Evolutionary conservation across 805 yeast genomes (phyloP).

Genomic region (Candida michaelii): DNA sequence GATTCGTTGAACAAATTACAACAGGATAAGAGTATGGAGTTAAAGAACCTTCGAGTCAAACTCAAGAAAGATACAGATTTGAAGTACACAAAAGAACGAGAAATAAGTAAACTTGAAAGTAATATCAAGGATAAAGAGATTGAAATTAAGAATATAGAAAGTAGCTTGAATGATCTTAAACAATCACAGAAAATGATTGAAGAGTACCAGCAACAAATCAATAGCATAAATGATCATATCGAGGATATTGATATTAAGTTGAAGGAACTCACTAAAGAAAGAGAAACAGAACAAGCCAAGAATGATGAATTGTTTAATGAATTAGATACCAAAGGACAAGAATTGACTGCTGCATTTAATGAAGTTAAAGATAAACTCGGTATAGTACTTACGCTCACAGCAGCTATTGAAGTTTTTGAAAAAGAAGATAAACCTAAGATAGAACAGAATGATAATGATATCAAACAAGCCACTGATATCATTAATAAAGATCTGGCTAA

Average conservation of each 20-base stretch:
- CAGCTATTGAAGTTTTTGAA: slow-evolving; percentile 22
- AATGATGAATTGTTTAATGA: slow-evolving; percentile 10
- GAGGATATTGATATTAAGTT: slow-evolving; percentile 15
- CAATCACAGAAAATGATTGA: slow-evolving; percentile 9
- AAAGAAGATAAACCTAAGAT: slow-evolving; percentile 20
- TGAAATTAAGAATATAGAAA: slow-evolving; percentile 52
- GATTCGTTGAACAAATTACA: slow-evolving; percentile 49
- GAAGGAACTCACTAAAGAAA: slow-evolving; percentile 7
- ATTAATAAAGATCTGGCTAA: slow-evolving; percentile 15
- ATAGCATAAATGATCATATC: slow-evolving; percentile 28
- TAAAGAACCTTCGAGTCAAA: slow-evolving; percentile 40
- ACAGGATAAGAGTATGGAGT: slow-evolving; percentile 33
- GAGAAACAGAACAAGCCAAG: slow-evolving; percentile 12
- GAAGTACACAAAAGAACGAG: slow-evolving; percentile 46
- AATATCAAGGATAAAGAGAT: slow-evolving; percentile 54
- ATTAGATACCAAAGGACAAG: slow-evolving; percentile 5
- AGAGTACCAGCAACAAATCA: slow-evolving; percentile 20
- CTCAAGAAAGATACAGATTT: slow-evolving; percentile 34
- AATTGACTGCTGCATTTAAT: neutral
- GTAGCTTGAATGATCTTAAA: slow-evolving; percentile 44
- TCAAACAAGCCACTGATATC: slow-evolving; percentile 23
- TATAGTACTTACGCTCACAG: neutral
- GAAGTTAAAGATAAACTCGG: neutral
- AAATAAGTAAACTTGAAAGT: slow-evolving; percentile 46
- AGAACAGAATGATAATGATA: slow-evolving; percentile 19